Evolutionary conservation across 2,329 filamentous ascomycete genomes (phyloP).

Genomic region (Diaporthe ampelina): DNA sequence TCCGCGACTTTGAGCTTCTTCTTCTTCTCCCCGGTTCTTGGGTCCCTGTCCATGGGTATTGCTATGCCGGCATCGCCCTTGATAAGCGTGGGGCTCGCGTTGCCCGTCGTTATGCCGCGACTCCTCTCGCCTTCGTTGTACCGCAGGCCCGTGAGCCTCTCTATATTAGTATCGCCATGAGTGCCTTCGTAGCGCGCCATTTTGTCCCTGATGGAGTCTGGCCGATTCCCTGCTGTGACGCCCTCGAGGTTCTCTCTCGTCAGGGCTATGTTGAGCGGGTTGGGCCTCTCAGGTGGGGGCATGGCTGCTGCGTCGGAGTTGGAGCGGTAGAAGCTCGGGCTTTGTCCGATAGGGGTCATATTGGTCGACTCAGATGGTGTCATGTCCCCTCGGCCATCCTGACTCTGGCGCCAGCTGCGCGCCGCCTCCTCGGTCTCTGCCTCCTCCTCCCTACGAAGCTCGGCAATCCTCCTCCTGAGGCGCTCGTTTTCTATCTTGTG

Average conservation of each 20-base stretch:
- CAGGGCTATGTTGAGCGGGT: conserved; percentile 74
- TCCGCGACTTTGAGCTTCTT: conserved; percentile 86
- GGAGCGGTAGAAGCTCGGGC: conserved; percentile 47
- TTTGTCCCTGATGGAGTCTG: conserved; percentile 86
- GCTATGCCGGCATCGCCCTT: conserved; percentile 89
- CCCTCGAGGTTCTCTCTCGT: conserved; percentile 87
- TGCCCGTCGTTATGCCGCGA: conserved; percentile 88
- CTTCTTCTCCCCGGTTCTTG: conserved; percentile 82
- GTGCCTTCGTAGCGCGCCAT: conserved; percentile 85
- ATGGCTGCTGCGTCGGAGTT: conserved; percentile 65
- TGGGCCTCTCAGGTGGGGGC: conserved; percentile 76
- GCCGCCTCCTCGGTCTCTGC: conserved; percentile 80
- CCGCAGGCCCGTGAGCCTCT: conserved; percentile 90
- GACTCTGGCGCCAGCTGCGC: conserved; percentile 70
- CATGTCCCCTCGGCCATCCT: conserved; percentile 68
- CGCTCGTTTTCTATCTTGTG: conserved; percentile 98
- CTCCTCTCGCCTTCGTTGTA: conserved; percentile 92
- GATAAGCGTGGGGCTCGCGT: conserved; percentile 83
- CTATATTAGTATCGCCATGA: conserved; percentile 84
- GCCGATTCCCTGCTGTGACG: conserved; percentile 72
- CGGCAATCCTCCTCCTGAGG: conserved; percentile 84
- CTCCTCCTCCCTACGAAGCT: conserved; percentile 87
- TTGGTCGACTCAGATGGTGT: conserved; percentile 63
- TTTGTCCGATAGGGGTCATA: conserved; percentile 49
- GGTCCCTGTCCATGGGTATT: conserved; percentile 84